A percentile compares a stretch with the other conserved stretches of the same genome.
Conservation (phyloP, 192 early-diverging fungal genomes). For the Diversispora eburnea region DNA sequence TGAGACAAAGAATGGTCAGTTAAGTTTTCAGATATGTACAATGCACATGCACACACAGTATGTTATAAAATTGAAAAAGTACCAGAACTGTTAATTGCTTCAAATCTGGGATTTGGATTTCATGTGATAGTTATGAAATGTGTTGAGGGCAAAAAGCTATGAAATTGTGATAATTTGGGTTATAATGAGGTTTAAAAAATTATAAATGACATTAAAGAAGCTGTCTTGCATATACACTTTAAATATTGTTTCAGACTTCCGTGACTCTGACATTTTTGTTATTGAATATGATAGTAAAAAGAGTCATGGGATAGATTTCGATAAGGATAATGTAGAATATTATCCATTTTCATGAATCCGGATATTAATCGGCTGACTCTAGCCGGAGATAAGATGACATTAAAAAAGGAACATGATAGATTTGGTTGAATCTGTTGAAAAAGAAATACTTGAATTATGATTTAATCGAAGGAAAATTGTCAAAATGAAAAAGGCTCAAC, state of each 20-base stretch:
- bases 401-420: slow-evolving; percentile 1
- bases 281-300: neutral
- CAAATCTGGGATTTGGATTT: neutral
- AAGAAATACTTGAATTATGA: neutral
- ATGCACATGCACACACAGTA: neutral
- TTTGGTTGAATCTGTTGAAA: slow-evolving; percentile 3
- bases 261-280: slow-evolving; percentile 10
- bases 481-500: no score
- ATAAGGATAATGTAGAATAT: neutral
- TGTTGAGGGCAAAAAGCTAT: neutral
- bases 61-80: slow-evolving; percentile 7
- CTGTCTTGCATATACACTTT: neutral
- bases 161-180: neutral
- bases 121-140: slow-evolving; percentile 17
- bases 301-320: neutral
- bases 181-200: neutral
- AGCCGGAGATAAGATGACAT: neutral
- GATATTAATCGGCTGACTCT: neutral
- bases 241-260: slow-evolving; percentile 5
- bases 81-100: no score
- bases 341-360: slow-evolving; percentile 8
- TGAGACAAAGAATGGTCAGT: neutral
- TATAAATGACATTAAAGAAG: neutral
- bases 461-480: no score
- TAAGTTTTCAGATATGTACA: slow-evolving; percentile 3